Conservation (phyloP, 2,329 filamentous ascomycete species). For the Coleophoma crateriformis region DNA sequence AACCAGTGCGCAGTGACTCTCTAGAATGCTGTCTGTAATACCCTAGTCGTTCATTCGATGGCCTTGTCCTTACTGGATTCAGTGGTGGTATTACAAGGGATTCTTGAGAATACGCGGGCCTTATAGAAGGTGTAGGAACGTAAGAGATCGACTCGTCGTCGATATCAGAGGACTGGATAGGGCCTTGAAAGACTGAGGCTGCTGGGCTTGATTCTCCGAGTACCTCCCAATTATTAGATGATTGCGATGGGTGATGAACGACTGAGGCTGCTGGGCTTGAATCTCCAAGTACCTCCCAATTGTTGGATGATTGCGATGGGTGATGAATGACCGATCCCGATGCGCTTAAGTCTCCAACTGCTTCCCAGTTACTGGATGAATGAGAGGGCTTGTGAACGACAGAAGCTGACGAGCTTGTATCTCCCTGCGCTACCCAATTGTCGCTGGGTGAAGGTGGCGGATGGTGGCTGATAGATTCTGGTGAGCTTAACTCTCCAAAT, state of each 20-base stretch:
- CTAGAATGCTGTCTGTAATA: slow-evolving; percentile 45
- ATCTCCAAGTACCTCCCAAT: background rate
- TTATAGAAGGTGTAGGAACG: slow-evolving; percentile 14
- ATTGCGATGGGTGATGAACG: slow-evolving; percentile 33
- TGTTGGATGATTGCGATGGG: slow-evolving; percentile 7
- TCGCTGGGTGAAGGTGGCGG: too few relatives aligned
- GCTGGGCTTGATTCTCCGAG: background rate
- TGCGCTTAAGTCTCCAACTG: background rate
- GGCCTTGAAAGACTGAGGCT: slow-evolving; percentile 32
- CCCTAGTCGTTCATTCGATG: slow-evolving; percentile 42
- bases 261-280: background rate
- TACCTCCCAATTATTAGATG: background rate
- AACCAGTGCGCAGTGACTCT: slow-evolving; percentile 47
- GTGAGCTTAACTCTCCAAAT: background rate
- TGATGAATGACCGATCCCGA: slow-evolving; percentile 31
- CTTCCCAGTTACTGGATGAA: background rate
- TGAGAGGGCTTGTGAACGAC: slow-evolving; percentile 33
- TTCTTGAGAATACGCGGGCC: slow-evolving; percentile 50
- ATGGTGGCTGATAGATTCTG: too few relatives aligned
- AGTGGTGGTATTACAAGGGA: slow-evolving; percentile 54
- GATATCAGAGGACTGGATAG: slow-evolving; percentile 23
- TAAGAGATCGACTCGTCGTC: slow-evolving; percentile 27
- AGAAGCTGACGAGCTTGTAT: background rate
- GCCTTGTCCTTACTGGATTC: slow-evolving; percentile 30
- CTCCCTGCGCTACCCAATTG: background rate